Percentiles rank a stretch among this genome's conserved stretches.
phyloP scores from a whole-genome alignment of 129 eudicot species.

The Ambrosia trifida region DNA sequence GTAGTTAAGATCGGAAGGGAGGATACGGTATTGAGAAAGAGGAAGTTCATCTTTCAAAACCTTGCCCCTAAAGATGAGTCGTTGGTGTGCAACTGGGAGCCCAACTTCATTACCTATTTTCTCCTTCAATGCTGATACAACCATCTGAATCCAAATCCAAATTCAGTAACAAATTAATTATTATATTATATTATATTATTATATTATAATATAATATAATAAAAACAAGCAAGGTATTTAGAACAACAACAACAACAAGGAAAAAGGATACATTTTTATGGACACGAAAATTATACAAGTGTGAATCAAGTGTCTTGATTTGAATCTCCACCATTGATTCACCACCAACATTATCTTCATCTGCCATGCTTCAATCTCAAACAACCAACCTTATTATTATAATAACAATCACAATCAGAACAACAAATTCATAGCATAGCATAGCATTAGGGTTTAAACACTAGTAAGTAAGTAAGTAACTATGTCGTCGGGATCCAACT shows the following conservation, averaged over 20 bases:
- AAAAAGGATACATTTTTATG: constrained; percentile 61
- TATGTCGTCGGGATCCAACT: no score
- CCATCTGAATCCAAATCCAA: constrained; percentile 51
- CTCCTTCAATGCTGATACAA: constrained; percentile 78
- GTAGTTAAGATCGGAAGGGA: no score
- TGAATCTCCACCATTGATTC: constrained; percentile 74
- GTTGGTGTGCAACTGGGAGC: constrained; percentile 85
- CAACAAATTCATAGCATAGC: no score
- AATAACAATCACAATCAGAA: no score
- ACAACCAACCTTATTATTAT: no score
- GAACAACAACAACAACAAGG: not conserved
- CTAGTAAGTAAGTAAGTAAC: no score
- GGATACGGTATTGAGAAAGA: constrained; percentile 96
- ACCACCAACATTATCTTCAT: constrained; percentile 52
- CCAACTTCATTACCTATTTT: constrained; percentile 72
- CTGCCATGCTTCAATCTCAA: no score
- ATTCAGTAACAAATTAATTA: not conserved
- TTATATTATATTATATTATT: not conserved
- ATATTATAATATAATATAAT: not conserved
- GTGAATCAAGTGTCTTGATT: constrained; percentile 93
- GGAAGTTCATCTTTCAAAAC: constrained; percentile 84
- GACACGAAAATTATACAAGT: constrained; percentile 54
- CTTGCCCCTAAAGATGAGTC: constrained; percentile 95
- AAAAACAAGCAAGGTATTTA: not conserved
- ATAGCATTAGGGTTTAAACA: no score